A percentile compares a stretch with the other conserved stretches of the same genome.
These are phyloP conservation scores for Ophiocordyceps camponoti-saundersi DNA, from an alignment of 2,329 filamentous ascomycete species.

Conservation along the genomic window DNA sequence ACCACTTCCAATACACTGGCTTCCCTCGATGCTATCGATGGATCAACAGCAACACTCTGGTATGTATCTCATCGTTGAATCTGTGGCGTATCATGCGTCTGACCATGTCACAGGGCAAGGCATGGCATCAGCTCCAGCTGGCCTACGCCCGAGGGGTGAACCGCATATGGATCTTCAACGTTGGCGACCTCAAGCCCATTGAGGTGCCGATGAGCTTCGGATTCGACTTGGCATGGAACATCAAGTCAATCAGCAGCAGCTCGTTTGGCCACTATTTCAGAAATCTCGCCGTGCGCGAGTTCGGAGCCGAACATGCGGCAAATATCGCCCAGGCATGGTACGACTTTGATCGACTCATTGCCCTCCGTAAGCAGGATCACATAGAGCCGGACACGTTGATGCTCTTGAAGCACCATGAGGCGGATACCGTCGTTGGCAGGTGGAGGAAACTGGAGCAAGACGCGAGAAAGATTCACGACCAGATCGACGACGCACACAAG, in stretches of 20 bases:
- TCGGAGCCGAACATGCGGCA: slow-evolving; percentile 25
- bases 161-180: slow-evolving; percentile 45
- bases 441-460: slow-evolving; percentile 31
- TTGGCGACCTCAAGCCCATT: slow-evolving; percentile 43
- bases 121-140: slow-evolving; percentile 34
- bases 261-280: slow-evolving; percentile 24
- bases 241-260: slow-evolving; percentile 22
- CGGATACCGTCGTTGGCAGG: slow-evolving; percentile 31
- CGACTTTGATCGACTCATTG: slow-evolving; percentile 30
- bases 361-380: slow-evolving; percentile 42
- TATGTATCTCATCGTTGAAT: slow-evolving; percentile 7
- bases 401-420: slow-evolving; percentile 42
- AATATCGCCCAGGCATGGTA: slow-evolving; percentile 31
- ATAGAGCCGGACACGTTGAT: slow-evolving; percentile 39
- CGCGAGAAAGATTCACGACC: slow-evolving; percentile 26
- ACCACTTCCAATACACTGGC: slow-evolving; percentile 46
- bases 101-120: slow-evolving; percentile 12
- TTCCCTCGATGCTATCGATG: slow-evolving; percentile 41
- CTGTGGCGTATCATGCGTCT: neutral
- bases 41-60: slow-evolving; percentile 44
- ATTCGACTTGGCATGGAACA: slow-evolving; percentile 39
- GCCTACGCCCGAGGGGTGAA: slow-evolving; percentile 30
- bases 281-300: slow-evolving; percentile 30
- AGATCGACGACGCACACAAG: slow-evolving; percentile 22
- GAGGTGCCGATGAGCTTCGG: slow-evolving; percentile 38